Evolutionary conservation across 306 rosid genomes (phyloP).

Genomic region (Styphnolobium japonicum): DNA sequence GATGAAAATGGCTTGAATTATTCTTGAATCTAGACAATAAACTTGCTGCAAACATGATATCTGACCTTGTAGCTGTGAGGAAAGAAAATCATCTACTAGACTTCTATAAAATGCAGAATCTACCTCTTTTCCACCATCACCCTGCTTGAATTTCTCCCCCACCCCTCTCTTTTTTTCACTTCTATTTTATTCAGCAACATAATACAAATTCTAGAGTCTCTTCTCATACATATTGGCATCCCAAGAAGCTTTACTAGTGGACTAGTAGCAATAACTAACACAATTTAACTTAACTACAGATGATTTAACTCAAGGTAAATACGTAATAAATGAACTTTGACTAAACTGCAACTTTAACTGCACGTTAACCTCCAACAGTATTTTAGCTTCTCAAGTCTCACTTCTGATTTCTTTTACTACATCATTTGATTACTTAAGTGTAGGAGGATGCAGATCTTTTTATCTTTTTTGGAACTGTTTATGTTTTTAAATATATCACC

Average conservation of each 20-base stretch:
- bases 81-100: neutral
- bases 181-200: neutral
- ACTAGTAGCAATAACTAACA: neutral
- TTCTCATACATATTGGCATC: neutral
- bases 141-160: neutral
- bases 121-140: neutral
- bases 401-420: neutral
- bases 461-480: neutral
- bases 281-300: neutral
- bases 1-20: neutral
- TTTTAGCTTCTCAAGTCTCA: neutral
- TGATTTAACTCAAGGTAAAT: neutral
- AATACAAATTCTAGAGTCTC: neutral
- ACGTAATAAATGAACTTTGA: neutral
- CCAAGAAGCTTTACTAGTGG: neutral
- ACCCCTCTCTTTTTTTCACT: neutral
- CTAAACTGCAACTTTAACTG: neutral
- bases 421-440: neutral
- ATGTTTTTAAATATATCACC: neutral
- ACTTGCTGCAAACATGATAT: neutral
- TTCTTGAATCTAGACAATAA: neutral
- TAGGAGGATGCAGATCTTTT: neutral
- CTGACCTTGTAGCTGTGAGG: neutral
- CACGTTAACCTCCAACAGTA: neutral
- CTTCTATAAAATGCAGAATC: neutral